Evolutionary conservation across 306 rosid genomes (phyloP).

Genomic region (Nissolia schottii): DNA sequence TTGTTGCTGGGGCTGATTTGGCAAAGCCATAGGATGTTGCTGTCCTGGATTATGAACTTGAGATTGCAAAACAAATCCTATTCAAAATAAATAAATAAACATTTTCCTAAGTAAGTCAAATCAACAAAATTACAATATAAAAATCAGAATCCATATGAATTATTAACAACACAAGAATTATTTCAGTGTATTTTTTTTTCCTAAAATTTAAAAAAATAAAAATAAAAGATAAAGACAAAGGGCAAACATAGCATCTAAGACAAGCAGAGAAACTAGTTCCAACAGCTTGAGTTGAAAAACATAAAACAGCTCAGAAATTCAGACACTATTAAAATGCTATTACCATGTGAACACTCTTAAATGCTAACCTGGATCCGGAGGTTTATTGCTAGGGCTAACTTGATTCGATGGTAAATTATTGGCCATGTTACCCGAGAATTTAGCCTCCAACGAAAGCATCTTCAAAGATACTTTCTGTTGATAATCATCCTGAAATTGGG

Average conservation of each 20-base stretch:
- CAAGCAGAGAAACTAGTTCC: conserved; percentile 12
- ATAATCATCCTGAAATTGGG: conserved; percentile 46
- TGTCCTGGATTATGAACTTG: conserved; percentile 73
- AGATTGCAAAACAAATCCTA: conserved; percentile 59
- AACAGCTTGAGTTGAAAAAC: conserved; percentile 1
- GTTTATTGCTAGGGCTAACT: conserved; percentile 50
- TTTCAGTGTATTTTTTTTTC: not conserved
- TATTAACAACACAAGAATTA: conserved; percentile 13
- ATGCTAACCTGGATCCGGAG: conserved; percentile 64
- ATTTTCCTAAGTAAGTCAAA: not conserved
- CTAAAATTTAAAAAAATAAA: too few species aligned
- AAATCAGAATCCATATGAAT: conserved; percentile 24
- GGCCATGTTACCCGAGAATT: conserved; percentile 45
- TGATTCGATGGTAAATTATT: conserved; percentile 39
- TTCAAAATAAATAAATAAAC: not conserved
- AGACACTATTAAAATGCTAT: not conserved
- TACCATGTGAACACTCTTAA: conserved; percentile 5
- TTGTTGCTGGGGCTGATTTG: conserved; percentile 75
- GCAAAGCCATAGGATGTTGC: conserved; percentile 48
- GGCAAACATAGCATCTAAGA: not conserved
- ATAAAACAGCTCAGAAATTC: conserved; percentile 1
- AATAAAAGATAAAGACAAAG: not conserved
- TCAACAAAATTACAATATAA: not conserved
- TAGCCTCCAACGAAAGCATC: conserved; percentile 65
- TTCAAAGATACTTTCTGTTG: conserved; percentile 43